Evolutionary conservation across 345 rosid genomes (phyloP), one percentile per base, ranked within the genome.

Genomic region (Gossypium herbaceum): DNA sequence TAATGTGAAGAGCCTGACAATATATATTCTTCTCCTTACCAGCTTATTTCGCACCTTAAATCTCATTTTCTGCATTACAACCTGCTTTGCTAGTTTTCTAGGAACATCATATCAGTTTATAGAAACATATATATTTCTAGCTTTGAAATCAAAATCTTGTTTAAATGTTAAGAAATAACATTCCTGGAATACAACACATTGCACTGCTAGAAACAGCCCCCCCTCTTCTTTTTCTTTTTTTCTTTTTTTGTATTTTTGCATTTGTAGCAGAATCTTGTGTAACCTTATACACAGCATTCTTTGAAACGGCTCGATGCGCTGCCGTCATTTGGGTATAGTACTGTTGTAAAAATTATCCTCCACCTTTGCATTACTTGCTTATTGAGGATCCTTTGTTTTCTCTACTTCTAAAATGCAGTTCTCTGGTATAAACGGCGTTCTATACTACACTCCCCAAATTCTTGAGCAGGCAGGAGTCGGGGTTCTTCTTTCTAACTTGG

Each of bases 361-460:
- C 17, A 22, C 74, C 7, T 68, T 74, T 72, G 22, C 13, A 22
- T 68, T 27, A 22, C 51, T 52, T 75, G 25, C 60, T 47, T 27
- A 62, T 76, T 44, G 57, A 66, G 76, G 41, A 9, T 50, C 50
- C 19, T 16, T 34, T 59, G 7, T 47, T 44, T 25, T 70, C 3
- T 55, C 24, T 68, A 20, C 16, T 63, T 50, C 22, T 44, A n/a
- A 48, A 43, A 65, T 77, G 87, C 88, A 95, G 99, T 91, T 93
- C 79, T 89, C 97, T 67, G 99, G 99, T 54, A 95, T 95, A 82
- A 95, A 95, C 52, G 99, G 99, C 34, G 97, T 95, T 74, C 91
- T 95, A 43, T 95, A 91, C 85, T 95, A 95, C 86, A 92, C 97
- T 61, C 99, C 99, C 76, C 98, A 93, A 86, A 93, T 95, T 84